These are phyloP conservation scores for Beauveria sp. DNA, from an alignment of 2,329 filamentous ascomycete genomes.

Conservation along the genomic window DNA sequence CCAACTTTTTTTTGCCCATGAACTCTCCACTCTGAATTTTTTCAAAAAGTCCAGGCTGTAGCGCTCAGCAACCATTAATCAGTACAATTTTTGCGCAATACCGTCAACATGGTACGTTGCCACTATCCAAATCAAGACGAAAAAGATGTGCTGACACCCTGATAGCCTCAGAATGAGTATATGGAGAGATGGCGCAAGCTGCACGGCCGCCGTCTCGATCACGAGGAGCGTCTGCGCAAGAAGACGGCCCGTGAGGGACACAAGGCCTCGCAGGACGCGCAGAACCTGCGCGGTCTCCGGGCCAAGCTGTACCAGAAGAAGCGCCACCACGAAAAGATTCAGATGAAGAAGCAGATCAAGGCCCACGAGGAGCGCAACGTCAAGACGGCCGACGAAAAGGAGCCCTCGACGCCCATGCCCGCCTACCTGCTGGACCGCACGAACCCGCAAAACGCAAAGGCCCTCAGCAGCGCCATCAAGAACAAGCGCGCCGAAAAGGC, in stretches of 20 bases:
- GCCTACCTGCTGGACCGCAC: constrained; percentile 88
- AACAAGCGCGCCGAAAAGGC: constrained; percentile 92
- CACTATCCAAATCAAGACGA: too few species aligned
- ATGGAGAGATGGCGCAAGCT: constrained; percentile 60
- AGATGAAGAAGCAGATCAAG: constrained; percentile 92
- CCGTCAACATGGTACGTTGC: constrained; percentile 27
- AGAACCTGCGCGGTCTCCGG: constrained; percentile 83
- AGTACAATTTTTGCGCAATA: constrained; percentile 18
- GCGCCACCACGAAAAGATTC: constrained; percentile 94
- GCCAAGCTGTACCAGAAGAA: constrained; percentile 93
- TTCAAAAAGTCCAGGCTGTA: constrained; percentile 19
- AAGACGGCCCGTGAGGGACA: constrained; percentile 81
- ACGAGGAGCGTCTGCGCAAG: constrained; percentile 87
- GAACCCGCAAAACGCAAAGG: constrained; percentile 53
- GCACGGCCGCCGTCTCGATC: constrained; percentile 54
- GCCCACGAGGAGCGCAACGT: constrained; percentile 94
- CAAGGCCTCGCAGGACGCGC: constrained; percentile 79
- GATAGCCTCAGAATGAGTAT: constrained; percentile 65
- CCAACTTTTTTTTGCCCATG: constrained; percentile 18
- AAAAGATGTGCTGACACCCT: not conserved
- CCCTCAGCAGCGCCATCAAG: constrained; percentile 80
- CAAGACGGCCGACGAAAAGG: constrained; percentile 77
- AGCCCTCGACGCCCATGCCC: constrained; percentile 74
- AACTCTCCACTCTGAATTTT: constrained; percentile 5
- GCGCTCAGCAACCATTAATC: constrained; percentile 6